Conservation (phyloP, 208 protist species). For the Leishmania amazonensis region DNA sequence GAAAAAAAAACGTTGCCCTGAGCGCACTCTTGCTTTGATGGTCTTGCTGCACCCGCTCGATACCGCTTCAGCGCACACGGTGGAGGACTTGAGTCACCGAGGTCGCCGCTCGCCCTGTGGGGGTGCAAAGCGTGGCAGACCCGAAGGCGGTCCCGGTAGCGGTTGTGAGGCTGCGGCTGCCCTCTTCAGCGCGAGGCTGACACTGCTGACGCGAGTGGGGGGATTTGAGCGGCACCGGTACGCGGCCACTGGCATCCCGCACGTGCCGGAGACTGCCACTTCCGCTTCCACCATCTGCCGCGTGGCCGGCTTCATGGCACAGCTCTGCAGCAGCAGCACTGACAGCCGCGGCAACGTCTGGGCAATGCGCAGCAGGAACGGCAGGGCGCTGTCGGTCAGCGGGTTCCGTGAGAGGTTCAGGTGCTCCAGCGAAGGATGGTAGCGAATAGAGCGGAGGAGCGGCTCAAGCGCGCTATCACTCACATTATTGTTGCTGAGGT, state of each 20-base stretch:
- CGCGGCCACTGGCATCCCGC: neutral
- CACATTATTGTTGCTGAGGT: conserved; percentile 63
- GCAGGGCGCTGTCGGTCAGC: conserved; percentile 39
- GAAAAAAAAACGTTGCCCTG: neutral
- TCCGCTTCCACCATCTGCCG: conserved; percentile 30
- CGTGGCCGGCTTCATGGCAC: conserved; percentile 33
- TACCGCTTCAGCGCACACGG: conserved; percentile 21
- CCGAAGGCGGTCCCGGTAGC: neutral
- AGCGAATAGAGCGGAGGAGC: conserved; percentile 29
- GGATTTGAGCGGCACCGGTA: neutral
- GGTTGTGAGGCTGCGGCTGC: neutral
- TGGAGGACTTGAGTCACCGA: conserved; percentile 2
- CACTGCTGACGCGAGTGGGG: neutral
- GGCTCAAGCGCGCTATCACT: conserved; percentile 36
- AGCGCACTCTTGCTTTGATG: neutral
- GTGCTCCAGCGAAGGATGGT: conserved; percentile 49
- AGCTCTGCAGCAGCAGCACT: conserved; percentile 37
- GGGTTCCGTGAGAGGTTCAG: conserved; percentile 66
- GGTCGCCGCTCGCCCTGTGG: conserved; percentile 1
- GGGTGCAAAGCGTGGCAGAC: conserved; percentile 17
- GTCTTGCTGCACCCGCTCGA: neutral
- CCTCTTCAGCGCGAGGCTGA: neutral
- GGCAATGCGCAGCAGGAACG: conserved; percentile 41
- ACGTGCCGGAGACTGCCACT: conserved; percentile 20
- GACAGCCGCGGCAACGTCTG: conserved; percentile 39